Conservation (phyloP, 2,329 filamentous ascomycete species). For the Stromatinia cepivora region DNA sequence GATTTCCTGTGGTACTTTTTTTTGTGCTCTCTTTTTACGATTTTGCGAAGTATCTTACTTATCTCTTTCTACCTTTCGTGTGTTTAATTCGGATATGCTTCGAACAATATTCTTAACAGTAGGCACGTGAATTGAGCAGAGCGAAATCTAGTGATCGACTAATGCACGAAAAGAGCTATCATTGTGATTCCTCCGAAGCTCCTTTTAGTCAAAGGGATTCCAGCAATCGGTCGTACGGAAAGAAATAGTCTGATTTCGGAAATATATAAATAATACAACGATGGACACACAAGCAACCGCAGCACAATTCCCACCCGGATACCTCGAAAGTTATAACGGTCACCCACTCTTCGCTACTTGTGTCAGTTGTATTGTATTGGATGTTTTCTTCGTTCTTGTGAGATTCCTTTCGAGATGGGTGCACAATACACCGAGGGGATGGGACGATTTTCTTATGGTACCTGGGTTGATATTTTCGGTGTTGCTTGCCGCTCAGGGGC, state of each 20-base stretch:
- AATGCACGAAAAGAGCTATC: conserved; percentile 1
- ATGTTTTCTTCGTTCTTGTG: conserved; percentile 13
- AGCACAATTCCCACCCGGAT: conserved; percentile 15
- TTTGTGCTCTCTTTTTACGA: conserved; percentile 2
- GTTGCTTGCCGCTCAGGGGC: conserved; percentile 17
- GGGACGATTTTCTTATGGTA: conserved; percentile 24
- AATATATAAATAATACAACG: neutral
- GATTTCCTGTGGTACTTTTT: conserved; percentile 5
- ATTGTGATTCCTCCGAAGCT: neutral
- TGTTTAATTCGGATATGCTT: conserved; percentile 9
- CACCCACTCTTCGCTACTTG: conserved; percentile 19
- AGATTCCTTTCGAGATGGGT: conserved; percentile 17
- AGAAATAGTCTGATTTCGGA: neutral
- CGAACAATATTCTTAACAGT: neutral
- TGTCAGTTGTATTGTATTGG: conserved; percentile 5
- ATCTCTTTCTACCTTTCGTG: neutral
- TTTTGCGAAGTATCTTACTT: neutral
- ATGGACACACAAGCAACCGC: conserved; percentile 13
- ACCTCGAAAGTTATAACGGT: conserved; percentile 15
- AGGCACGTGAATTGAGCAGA: conserved; percentile 8
- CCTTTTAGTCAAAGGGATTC: neutral
- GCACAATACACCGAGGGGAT: conserved; percentile 19
- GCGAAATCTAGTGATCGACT: conserved; percentile 11
- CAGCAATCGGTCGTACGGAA: neutral
- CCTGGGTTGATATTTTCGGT: conserved; percentile 18